Percentiles rank a stretch among this genome's conserved stretches.
Conservation (phyloP, 2,329 filamentous ascomycete genomes). For the Fusarium drepaniforme region DNA sequence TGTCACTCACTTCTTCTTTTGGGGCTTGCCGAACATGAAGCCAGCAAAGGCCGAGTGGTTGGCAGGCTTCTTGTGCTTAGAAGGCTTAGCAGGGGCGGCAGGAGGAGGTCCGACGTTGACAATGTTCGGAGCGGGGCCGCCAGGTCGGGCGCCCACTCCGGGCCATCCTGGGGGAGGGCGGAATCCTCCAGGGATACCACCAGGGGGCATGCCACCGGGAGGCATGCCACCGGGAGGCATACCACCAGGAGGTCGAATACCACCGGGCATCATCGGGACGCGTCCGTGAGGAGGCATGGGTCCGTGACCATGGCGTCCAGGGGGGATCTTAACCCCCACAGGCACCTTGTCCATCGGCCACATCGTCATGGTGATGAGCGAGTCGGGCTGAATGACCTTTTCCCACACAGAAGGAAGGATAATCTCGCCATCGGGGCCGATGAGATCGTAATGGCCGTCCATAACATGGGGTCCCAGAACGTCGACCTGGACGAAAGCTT, state of each 20-base stretch:
- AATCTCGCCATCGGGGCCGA: conserved; percentile 84
- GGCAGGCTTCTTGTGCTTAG: conserved; percentile 42
- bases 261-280: conserved; percentile 21
- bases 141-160: conserved; percentile 5
- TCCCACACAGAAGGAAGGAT: conserved; percentile 86
- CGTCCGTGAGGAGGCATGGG: conserved; percentile 18
- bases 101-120: conserved; percentile 35
- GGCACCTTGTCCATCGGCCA: conserved; percentile 66
- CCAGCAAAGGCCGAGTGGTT: conserved; percentile 34
- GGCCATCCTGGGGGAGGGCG: conserved; percentile 38
- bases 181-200: conserved; percentile 33
- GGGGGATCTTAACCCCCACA: conserved; percentile 37
- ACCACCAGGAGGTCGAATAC: conserved; percentile 25
- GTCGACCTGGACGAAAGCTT: conserved; percentile 85
- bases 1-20: conserved; percentile 48
- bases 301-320: conserved; percentile 20
- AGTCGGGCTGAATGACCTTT: conserved; percentile 81
- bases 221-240: conserved; percentile 7
- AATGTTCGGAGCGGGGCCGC: conserved; percentile 31
- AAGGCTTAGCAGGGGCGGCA: conserved; percentile 20
- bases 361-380: conserved; percentile 67
- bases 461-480: conserved; percentile 81
- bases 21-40: conserved; percentile 46
- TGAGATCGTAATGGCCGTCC: conserved; percentile 83
- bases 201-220: conserved; percentile 11